These are phyloP conservation scores for Blumeria graminis DNA, from an alignment of 2,329 filamentous ascomycete genomes.

Conservation along the genomic window DNA sequence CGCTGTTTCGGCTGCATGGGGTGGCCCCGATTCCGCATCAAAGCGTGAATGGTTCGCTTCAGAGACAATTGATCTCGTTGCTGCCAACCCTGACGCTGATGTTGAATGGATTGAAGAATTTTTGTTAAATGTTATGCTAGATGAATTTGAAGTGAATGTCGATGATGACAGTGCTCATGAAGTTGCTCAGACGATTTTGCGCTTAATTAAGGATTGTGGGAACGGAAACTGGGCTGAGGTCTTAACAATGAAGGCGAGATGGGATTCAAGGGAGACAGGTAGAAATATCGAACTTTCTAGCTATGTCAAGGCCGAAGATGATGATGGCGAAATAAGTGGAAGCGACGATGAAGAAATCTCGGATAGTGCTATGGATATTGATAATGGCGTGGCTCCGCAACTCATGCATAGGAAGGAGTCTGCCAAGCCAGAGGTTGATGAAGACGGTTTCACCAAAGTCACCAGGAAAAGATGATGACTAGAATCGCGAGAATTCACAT, in stretches of 20 bases:
- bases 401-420: slow-evolving; percentile 35
- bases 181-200: slow-evolving; percentile 49
- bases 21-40: slow-evolving; percentile 55
- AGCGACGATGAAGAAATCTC: slow-evolving; percentile 28
- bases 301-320: slow-evolving; percentile 28
- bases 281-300: slow-evolving; percentile 23
- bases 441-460: slow-evolving; percentile 61
- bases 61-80: slow-evolving; percentile 58
- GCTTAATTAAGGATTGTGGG: slow-evolving; percentile 36
- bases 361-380: slow-evolving; percentile 39
- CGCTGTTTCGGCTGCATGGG: slow-evolving; percentile 71
- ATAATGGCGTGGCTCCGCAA: slow-evolving; percentile 43
- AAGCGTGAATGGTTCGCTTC: slow-evolving; percentile 96
- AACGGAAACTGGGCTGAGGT: slow-evolving; percentile 43
- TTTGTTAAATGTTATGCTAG: slow-evolving; percentile 71
- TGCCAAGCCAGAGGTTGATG: slow-evolving; percentile 38
- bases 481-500: neutral
- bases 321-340: slow-evolving; percentile 30
- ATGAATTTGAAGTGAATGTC: slow-evolving; percentile 83
- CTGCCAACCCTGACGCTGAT: slow-evolving; percentile 35
- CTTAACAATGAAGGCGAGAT: slow-evolving; percentile 35
- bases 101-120: slow-evolving; percentile 61
- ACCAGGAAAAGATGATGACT: slow-evolving; percentile 32
- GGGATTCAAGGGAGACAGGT: slow-evolving; percentile 31
- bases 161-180: slow-evolving; percentile 68